Evolutionary conservation across 345 rosid genomes (phyloP).

Genomic region (Luvunga scandens): DNA sequence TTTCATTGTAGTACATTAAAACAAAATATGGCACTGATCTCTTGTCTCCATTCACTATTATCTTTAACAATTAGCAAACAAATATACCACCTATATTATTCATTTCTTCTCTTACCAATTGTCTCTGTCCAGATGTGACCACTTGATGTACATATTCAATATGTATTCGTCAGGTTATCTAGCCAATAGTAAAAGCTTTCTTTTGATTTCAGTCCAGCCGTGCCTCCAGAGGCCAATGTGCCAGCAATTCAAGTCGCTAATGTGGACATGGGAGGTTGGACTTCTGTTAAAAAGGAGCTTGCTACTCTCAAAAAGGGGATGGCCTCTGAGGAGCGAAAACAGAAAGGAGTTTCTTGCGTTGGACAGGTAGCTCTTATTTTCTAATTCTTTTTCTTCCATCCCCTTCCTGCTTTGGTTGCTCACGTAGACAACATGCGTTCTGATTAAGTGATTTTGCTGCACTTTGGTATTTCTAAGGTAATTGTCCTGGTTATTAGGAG

Average conservation of each 20-base stretch:
- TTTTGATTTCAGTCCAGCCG: constrained; percentile 41
- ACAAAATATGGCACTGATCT: background rate
- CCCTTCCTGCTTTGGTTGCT: background rate
- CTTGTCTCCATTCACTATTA: background rate
- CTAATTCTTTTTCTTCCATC: background rate
- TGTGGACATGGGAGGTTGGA: constrained; percentile 61
- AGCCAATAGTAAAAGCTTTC: background rate
- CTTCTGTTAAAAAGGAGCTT: constrained; percentile 46
- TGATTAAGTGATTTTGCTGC: background rate
- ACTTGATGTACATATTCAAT: background rate
- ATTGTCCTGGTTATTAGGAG: background rate
- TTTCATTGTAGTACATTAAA: no score
- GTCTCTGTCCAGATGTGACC: background rate
- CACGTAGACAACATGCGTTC: background rate
- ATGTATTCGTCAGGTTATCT: background rate
- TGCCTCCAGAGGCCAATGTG: constrained; percentile 24
- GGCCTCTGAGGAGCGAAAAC: constrained; percentile 21
- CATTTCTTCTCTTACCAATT: background rate
- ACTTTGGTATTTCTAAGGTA: constrained; percentile 2
- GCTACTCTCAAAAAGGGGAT: constrained; percentile 19
- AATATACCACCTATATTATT: background rate
- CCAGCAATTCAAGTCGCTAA: constrained; percentile 32
- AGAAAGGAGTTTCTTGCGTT: constrained; percentile 32
- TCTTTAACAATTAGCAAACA: background rate
- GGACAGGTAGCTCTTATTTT: constrained; percentile 36